Evolutionary conservation across 164 flowering plant genomes (phyloP).

Genomic region (grape (Vitis vinifera)): ASM3070453v1 NC_081805.1:5105501-5106000

Average conservation of each 20-base stretch:
- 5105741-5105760: conserved; percentile 3
- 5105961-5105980: background rate
- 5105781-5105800: conserved; percentile 19
- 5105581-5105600: background rate
- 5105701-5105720: background rate
- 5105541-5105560: background rate
- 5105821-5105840: conserved; percentile 2
- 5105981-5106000: background rate
- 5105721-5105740: conserved; percentile 9
- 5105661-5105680: background rate
- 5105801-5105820: background rate
- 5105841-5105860: conserved; percentile 24
- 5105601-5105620: background rate
- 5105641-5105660: background rate
- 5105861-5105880: conserved; percentile 18
- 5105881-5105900: background rate
- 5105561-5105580: background rate
- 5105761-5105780: background rate
- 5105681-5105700: background rate
- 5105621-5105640: background rate
- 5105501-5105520: background rate
- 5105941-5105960: background rate
- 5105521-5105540: background rate
- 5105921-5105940: conserved; percentile 4
- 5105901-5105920: background rate